Conservation (phyloP, 495 filamentous ascomycete genomes). For the Trichoderma reesei region DNA sequence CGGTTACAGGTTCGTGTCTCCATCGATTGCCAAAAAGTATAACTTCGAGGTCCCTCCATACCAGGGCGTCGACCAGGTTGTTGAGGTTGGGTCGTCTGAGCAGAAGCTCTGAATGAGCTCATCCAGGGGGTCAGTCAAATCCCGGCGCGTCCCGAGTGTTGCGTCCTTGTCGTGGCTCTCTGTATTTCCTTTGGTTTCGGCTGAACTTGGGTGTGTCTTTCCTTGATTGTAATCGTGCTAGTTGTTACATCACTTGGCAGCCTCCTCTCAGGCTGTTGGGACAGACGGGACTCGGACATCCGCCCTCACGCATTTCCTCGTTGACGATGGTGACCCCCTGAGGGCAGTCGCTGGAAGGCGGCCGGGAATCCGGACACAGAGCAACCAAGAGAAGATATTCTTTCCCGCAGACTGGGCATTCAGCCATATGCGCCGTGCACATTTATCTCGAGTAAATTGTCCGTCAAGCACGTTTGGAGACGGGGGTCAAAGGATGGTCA, state of each 20-base stretch:
- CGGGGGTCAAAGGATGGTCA: background rate
- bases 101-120: conserved; percentile 41
- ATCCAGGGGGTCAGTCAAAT: background rate
- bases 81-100: conserved; percentile 58
- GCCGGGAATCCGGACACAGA: conserved; percentile 37
- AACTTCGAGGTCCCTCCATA: conserved; percentile 74
- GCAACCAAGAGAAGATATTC: conserved; percentile 41
- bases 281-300: conserved; percentile 39
- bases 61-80: conserved; percentile 78
- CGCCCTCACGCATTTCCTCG: conserved; percentile 36
- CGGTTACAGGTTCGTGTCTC: conserved; percentile 60
- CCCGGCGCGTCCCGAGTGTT: background rate
- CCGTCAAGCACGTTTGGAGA: background rate
- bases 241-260: conserved; percentile 31
- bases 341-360: conserved; percentile 33
- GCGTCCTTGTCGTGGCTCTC: background rate
- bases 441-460: conserved; percentile 27
- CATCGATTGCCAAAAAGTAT: conserved; percentile 77
- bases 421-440: conserved; percentile 38
- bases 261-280: conserved; percentile 39
- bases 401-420: conserved; percentile 44
- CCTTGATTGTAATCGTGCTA: background rate
- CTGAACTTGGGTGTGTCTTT: background rate
- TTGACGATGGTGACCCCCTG: conserved; percentile 24
- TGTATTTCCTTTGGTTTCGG: conserved; percentile 7